Evolutionary conservation across 2,329 filamentous ascomycete genomes (phyloP).

Genomic region (Neonectria ditissima): DNA sequence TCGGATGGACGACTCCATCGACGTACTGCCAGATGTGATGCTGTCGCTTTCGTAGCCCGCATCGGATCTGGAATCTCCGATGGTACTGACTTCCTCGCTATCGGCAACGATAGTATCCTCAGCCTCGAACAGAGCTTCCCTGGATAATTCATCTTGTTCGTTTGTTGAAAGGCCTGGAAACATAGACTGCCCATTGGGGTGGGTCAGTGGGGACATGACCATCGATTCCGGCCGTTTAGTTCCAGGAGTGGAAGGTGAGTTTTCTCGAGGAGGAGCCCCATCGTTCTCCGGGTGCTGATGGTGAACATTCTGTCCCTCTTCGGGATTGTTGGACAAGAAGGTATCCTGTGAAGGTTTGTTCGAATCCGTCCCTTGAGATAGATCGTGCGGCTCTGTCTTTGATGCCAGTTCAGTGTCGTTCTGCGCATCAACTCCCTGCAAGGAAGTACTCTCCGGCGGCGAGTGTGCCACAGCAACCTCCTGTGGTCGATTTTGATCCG

Average conservation of each 20-base stretch:
- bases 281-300: background rate
- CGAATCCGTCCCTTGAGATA: background rate
- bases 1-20: slow-evolving; percentile 55
- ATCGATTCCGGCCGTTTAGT: slow-evolving; percentile 36
- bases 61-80: slow-evolving; percentile 45
- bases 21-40: slow-evolving; percentile 52
- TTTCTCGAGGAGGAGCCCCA: background rate
- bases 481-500: background rate
- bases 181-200: slow-evolving; percentile 53
- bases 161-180: slow-evolving; percentile 51
- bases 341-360: background rate
- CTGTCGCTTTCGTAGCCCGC: slow-evolving; percentile 54
- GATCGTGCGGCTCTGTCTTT: background rate
- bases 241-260: slow-evolving; percentile 9
- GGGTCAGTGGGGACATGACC: slow-evolving; percentile 48
- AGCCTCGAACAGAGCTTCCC: slow-evolving; percentile 52
- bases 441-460: background rate
- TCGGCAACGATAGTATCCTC: slow-evolving; percentile 53
- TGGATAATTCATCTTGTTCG: slow-evolving; percentile 52
- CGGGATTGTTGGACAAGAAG: background rate
- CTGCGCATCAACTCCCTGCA: background rate
- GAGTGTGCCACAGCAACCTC: background rate
- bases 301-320: background rate
- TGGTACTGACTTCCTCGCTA: slow-evolving; percentile 41
- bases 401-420: background rate